A percentile compares a stretch with the other conserved stretches of the same genome.
Evolutionary conservation across 139 green algal species (phyloP).

Genomic region (Chlorella sorokiniana): DNA sequence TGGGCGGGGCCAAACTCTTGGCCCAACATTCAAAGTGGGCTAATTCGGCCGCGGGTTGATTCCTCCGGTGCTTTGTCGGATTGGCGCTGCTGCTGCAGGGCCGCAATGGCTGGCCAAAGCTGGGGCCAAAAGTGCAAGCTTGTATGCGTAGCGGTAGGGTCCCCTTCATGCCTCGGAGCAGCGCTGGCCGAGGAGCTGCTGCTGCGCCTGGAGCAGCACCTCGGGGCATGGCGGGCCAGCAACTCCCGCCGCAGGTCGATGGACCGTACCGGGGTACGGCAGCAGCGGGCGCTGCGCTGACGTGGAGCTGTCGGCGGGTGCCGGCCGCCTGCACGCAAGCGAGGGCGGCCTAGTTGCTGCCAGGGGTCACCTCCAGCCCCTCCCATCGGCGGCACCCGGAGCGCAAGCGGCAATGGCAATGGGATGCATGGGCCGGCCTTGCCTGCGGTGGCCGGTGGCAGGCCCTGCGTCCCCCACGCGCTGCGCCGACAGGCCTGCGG

Average conservation of each 20-base stretch:
- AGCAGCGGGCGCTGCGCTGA: not conserved
- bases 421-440: not conserved
- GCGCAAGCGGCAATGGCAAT: not conserved
- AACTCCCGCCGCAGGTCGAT: slow-evolving; percentile 9
- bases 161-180: not conserved
- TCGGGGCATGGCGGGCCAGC: not conserved
- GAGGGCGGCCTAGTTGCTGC: no score
- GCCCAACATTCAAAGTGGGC: no score
- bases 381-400: not conserved
- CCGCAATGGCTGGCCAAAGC: no score
- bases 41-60: no score
- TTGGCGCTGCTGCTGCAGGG: no score
- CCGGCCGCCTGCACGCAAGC: not conserved
- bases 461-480: not conserved
- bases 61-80: no score
- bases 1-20: no score
- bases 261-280: slow-evolving; percentile 22
- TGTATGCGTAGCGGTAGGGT: no score
- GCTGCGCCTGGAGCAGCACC: slow-evolving; percentile 17
- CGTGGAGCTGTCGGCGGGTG: slow-evolving; percentile 1
- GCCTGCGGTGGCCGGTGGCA: slow-evolving; percentile 25
- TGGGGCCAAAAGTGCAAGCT: no score
- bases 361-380: not conserved
- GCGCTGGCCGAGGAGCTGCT: not conserved
- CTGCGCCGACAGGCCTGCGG: slow-evolving; percentile 2